These are phyloP conservation scores for Microcos paniculata DNA, from an alignment of 345 rosid genomes.

Conservation along the genomic window DNA sequence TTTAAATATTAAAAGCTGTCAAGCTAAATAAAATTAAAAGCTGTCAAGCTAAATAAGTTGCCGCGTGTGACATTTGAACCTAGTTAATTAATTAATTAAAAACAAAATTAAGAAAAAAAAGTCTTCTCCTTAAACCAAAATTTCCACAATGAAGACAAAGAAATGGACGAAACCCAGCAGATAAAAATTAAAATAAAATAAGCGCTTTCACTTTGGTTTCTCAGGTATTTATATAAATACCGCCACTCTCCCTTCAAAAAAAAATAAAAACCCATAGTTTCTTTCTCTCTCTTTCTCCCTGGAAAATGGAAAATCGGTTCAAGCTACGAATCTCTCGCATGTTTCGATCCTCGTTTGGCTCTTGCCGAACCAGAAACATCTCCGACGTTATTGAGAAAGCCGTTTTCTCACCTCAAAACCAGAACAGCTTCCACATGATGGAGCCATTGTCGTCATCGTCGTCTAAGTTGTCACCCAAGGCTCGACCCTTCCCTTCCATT, in stretches of 20 bases:
- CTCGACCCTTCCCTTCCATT: conserved; percentile 40
- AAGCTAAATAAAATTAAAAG: neutral
- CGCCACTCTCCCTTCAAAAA: neutral
- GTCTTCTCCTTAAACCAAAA: conserved; percentile 10
- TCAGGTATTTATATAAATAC: neutral
- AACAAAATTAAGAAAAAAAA: no score
- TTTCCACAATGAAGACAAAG: conserved; percentile 21
- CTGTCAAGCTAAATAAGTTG: neutral
- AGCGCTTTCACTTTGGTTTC: conserved; percentile 1
- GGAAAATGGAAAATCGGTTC: conserved; percentile 61
- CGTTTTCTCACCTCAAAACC: conserved; percentile 26
- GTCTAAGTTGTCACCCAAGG: conserved; percentile 7
- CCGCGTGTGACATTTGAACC: neutral
- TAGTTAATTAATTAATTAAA: neutral
- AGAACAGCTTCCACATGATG: neutral
- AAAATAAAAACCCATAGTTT: neutral
- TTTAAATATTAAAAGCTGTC: neutral
- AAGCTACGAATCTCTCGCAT: conserved; percentile 62
- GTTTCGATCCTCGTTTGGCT: conserved; percentile 55
- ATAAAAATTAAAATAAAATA: neutral
- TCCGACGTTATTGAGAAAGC: conserved; percentile 59
- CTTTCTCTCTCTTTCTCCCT: conserved; percentile 13
- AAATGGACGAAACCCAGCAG: conserved; percentile 29
- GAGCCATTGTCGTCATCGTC: conserved; percentile 21
- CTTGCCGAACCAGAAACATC: conserved; percentile 57